Conservation (phyloP, 176 grass and related monocot genomes). For the Rhynchospora pubera region DNA sequence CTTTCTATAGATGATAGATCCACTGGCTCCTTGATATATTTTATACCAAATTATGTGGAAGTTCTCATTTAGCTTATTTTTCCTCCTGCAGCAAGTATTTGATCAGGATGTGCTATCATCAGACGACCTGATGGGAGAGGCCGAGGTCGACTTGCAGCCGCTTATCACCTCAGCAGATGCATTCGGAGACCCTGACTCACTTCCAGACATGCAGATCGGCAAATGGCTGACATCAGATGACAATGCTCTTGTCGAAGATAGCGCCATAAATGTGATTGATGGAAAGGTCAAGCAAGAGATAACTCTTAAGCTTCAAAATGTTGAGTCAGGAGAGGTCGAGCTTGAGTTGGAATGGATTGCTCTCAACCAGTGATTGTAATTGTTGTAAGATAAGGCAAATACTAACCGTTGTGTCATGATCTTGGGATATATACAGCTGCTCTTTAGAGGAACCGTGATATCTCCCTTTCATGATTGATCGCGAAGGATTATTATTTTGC, state of each 20-base stretch:
- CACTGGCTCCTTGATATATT: not conserved
- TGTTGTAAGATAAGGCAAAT: not conserved
- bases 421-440: not conserved
- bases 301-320: constrained; percentile 53
- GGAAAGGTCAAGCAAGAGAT: constrained; percentile 63
- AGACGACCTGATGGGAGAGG: constrained; percentile 72
- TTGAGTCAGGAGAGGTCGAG: constrained; percentile 54
- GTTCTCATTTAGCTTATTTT: not conserved
- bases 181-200: constrained; percentile 44
- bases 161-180: constrained; percentile 52
- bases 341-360: constrained; percentile 67
- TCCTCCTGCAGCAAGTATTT: constrained; percentile 47
- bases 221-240: constrained; percentile 55
- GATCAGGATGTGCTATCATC: constrained; percentile 54
- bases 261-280: constrained; percentile 32
- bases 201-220: constrained; percentile 62
- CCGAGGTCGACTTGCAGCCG: constrained; percentile 59
- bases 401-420: not conserved
- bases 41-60: not conserved
- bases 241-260: constrained; percentile 53
- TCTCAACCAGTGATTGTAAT: constrained; percentile 35
- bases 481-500: not conserved
- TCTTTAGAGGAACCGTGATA: too few species aligned
- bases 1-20: not conserved
- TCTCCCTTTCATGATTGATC: not conserved